Evolutionary conservation across 495 filamentous ascomycete species (phyloP), one percentile per base, ranked within the genome.

Genomic region (Lindgomyces ingoldianus): DNA sequence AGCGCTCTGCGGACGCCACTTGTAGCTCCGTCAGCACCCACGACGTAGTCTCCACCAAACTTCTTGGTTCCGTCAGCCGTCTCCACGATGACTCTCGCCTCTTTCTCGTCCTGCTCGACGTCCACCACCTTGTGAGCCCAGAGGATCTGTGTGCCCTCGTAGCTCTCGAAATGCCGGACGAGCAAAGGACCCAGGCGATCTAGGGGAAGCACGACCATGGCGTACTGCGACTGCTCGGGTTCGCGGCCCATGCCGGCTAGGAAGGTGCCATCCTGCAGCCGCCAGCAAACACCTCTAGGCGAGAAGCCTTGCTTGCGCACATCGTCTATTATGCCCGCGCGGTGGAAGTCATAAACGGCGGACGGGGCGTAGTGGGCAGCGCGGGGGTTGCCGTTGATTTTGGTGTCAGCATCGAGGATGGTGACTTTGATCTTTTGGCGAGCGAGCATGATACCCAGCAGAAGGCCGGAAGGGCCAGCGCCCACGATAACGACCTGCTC

Each of bases 11-110:
- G 74, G 11, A 87, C 77, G 3, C 74, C 74, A 64, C 83, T 86
- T 44, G 77, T 81, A 0, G 83, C 85, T 4, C 84, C 84, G 70
- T 87, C 84, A 62, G 82, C 84, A 0, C 84, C 85, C 19, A 84
- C 65, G 1, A 87, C 62, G 62, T 83, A 87, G 70, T 86, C 84
- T 26, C 76, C 83, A 39, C 76, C 76, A n/a, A 81, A 82, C 1
- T 80, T 81, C 36, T 76, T 76, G 12, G 73, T 69, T 26, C 74
- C 75, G 22, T 69, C 60, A 4, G 22, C 25, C 3, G 54, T 69
- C 57, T 65, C 55, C 1, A 62, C 27, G 12, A 65, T 22, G 6
- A 36, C 62, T n/a, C 42, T 57, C 3, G 67, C 67, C 10, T 50
- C 56, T 39, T 65, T 66, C n/a, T 62, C 67, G 47, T 70, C 67